Base-by-base conservation (phyloP, 768 basidiomycete species). In the Mycena chlorophos region DNA sequence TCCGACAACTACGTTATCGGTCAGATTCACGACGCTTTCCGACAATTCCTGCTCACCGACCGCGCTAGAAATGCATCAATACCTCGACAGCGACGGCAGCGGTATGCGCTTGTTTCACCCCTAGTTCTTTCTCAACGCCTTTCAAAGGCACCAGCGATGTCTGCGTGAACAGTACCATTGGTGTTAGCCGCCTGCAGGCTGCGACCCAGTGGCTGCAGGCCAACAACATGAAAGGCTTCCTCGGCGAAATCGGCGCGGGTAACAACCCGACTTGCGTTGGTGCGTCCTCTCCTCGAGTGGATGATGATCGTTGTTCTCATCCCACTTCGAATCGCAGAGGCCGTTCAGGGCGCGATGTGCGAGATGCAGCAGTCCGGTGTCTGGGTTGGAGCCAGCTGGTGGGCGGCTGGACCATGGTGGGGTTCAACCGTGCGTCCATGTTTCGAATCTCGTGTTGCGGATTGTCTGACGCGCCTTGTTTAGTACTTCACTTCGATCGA, bases 371-470 rank as follows among this genome's bases (percentile, higher is more conserved):
- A 78, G 60, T 74, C 79, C 27, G 77, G 80, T 56, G 79, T 76
- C n/a, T 85, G 83, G 84, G 70, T 86, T 54, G 84, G 78, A 58
- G 69, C 69, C 2, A 30, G 52, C 34, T 84, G 80, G 79, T 85
- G 83, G 84, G 81, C 83, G 55, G 83, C 83, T 56, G 84, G 84
- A 1, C 83, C 81, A 40, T 85, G 83, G 81, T 83, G 82, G 82
- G 27, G 26, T 3, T 78, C 75, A 30, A 65, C 57, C 67, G 81
- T 82, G 62, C 70, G 80, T 79, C 37, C 22, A 57, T 22, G 49
- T 47, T 2, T 37, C 10, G 34, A 34, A 46, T 42, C 40, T n/a
- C n/a, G n/a, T 22, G 37, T 1, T 19, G 12, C 23, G 37, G 3
- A 22, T 12, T 49, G 23, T 27, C 42, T 40, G 26, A 58, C 26